phyloP scores from a whole-genome alignment of 1,284 basidiomycete species.

The Inonotus obliquus region DNA sequence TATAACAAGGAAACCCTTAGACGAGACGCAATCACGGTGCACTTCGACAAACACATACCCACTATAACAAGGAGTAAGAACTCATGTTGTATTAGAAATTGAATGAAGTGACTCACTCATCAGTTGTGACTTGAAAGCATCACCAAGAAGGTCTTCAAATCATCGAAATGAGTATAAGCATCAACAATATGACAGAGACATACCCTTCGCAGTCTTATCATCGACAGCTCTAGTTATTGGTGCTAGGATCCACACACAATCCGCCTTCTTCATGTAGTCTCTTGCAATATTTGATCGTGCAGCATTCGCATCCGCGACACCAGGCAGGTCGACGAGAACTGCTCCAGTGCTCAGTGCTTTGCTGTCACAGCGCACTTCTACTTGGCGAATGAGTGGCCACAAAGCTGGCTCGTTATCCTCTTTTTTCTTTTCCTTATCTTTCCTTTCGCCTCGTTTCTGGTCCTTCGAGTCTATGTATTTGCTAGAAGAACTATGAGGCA shows the following conservation, averaged over 20 bases:
- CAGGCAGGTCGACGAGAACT: constrained; percentile 25
- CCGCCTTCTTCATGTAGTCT: constrained; percentile 26
- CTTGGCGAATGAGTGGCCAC: constrained; percentile 52
- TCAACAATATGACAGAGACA: background rate
- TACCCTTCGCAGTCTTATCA: constrained; percentile 19
- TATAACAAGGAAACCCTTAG: background rate
- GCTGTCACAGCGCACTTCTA: constrained; percentile 20
- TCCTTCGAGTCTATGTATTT: constrained; percentile 65
- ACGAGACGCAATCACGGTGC: constrained; percentile 40
- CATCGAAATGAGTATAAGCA: no score
- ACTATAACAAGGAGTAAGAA: constrained; percentile 21
- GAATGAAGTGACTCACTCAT: constrained; percentile 45
- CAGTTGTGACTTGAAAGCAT: constrained; percentile 56
- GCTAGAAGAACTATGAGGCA: background rate
- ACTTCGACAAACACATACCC: constrained; percentile 34
- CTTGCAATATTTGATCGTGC: constrained; percentile 24
- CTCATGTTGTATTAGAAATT: no score
- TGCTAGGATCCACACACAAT: constrained; percentile 22
- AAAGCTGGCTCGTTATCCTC: constrained; percentile 40
- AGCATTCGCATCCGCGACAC: constrained; percentile 24
- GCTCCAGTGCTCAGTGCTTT: constrained; percentile 22
- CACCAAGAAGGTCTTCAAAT: constrained; percentile 57
- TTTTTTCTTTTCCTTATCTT: constrained; percentile 32
- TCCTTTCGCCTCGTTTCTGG: constrained; percentile 42
- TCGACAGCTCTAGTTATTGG: constrained; percentile 20